These are phyloP conservation scores for Pleurotus giganteus DNA, from an alignment of 768 basidiomycete species.

Conservation along the genomic window DNA sequence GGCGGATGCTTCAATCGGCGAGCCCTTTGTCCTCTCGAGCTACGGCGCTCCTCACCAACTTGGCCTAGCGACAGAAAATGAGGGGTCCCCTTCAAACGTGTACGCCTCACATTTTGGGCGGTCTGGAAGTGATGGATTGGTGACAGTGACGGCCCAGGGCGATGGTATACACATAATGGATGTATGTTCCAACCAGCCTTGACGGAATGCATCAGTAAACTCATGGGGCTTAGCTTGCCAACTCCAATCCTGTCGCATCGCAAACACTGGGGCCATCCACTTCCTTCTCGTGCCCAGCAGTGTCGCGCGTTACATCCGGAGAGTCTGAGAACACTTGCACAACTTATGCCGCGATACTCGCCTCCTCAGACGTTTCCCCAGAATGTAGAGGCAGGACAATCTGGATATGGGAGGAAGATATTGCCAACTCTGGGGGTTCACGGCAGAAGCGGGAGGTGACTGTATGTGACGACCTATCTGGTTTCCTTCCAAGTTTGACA, in stretches of 20 bases:
- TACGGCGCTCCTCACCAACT: conserved; percentile 30
- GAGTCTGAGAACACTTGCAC: conserved; percentile 36
- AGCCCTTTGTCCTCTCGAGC: conserved; percentile 37
- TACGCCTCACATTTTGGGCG: conserved; percentile 34
- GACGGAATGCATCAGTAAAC: not conserved
- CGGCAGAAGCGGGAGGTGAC: conserved; percentile 39
- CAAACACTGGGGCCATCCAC: conserved; percentile 70
- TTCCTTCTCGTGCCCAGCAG: conserved; percentile 56
- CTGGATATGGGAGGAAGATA: conserved; percentile 60
- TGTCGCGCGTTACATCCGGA: conserved; percentile 36
- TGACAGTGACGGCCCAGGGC: conserved; percentile 65
- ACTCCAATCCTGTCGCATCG: conserved; percentile 63
- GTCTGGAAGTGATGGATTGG: conserved; percentile 49
- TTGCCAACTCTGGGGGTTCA: conserved; percentile 35
- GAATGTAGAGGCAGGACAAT: conserved; percentile 48
- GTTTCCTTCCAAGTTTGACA: conserved; percentile 8
- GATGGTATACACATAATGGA: conserved; percentile 78
- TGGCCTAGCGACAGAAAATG: conserved; percentile 15
- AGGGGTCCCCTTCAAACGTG: conserved; percentile 23
- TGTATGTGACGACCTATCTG: conserved; percentile 15
- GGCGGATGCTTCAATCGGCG: conserved; percentile 24
- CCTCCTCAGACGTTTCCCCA: conserved; percentile 41
- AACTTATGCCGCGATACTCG: conserved; percentile 55
- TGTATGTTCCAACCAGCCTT: conserved; percentile 37
- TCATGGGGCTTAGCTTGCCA: conserved; percentile 45